Percentiles rank a stretch among this genome's conserved stretches.
phyloP scores from a whole-genome alignment of 164 flowering plant species.

The Tetrastigma voinierianum region DNA sequence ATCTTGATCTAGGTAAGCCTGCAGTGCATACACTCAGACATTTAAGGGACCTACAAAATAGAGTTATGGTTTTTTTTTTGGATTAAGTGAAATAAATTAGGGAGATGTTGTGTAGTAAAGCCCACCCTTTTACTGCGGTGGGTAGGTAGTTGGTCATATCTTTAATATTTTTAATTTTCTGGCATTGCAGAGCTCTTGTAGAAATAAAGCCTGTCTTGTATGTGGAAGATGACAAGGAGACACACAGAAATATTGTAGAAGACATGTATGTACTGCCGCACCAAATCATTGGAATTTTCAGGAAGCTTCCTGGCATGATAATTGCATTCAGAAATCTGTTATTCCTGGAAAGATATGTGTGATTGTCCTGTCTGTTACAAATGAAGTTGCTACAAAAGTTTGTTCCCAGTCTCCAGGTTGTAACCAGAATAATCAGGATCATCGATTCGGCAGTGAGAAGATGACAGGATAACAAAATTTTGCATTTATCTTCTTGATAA shows the following conservation, averaged over 20 bases:
- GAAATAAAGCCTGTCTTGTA: conserved; percentile 86
- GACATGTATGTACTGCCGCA: conserved; percentile 9
- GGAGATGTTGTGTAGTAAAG: too few species aligned
- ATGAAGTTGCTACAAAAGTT: conserved; percentile 40
- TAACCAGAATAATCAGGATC: conserved; percentile 10
- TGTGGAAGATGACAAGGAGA: conserved; percentile 39
- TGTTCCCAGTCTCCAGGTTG: conserved; percentile 35
- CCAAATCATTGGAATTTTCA: conserved; percentile 57
- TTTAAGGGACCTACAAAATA: too few species aligned
- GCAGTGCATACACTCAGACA: too few species aligned
- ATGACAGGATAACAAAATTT: conserved; percentile 53
- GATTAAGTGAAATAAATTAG: too few species aligned
- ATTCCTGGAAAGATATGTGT: conserved; percentile 57
- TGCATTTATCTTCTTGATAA: conserved; percentile 72
- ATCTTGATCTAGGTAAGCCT: too few species aligned
- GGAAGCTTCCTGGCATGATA: conserved; percentile 55
- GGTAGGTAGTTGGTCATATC: too few species aligned
- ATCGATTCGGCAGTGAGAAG: conserved; percentile 24
- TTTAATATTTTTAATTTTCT: conserved; percentile 1
- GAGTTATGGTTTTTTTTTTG: too few species aligned
- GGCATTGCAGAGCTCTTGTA: conserved; percentile 69
- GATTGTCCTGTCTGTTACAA: conserved; percentile 39
- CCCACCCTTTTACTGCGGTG: too few species aligned
- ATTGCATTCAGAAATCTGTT: conserved; percentile 64
- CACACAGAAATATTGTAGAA: conserved; percentile 15